Evolutionary conservation across 2,329 filamentous ascomycete genomes (phyloP).

Genomic region (Aspergillus aculeatinus): DNA sequence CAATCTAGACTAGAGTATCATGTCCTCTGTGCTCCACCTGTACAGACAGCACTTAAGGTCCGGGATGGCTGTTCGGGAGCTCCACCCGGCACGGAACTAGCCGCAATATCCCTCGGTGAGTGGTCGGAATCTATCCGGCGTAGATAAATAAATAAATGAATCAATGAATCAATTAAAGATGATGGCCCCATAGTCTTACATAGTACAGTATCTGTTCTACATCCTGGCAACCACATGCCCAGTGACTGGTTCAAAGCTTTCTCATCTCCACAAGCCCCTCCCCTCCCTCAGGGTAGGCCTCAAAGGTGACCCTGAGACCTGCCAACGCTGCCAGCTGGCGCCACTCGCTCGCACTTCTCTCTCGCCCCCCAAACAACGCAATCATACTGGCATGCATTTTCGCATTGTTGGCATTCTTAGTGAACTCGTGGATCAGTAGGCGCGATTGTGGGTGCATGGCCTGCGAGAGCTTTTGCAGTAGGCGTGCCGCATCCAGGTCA

Average conservation of each 20-base stretch:
- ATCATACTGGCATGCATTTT: constrained; percentile 41
- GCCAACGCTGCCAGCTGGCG: constrained; percentile 33
- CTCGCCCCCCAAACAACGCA: constrained; percentile 34
- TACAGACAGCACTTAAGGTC: too few relatives aligned
- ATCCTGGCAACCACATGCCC: not conserved
- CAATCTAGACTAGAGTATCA: too few relatives aligned
- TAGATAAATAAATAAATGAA: too few relatives aligned
- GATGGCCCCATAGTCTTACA: not conserved
- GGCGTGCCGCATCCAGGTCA: constrained; percentile 36
- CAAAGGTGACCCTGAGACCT: constrained; percentile 37
- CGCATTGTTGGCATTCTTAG: constrained; percentile 37
- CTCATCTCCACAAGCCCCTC: constrained; percentile 41
- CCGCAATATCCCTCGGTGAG: too few relatives aligned
- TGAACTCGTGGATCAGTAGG: constrained; percentile 37
- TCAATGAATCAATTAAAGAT: too few relatives aligned
- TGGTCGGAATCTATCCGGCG: too few relatives aligned
- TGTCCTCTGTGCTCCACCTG: too few relatives aligned
- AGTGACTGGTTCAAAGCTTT: not conserved
- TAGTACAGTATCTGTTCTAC: not conserved
- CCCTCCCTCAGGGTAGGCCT: constrained; percentile 32
- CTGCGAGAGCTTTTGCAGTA: constrained; percentile 36
- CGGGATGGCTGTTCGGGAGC: too few relatives aligned
- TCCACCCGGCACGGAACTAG: too few relatives aligned
- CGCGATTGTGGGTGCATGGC: constrained; percentile 37
- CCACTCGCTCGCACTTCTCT: constrained; percentile 38